Evolutionary conservation across 2,329 filamentous ascomycete genomes (phyloP), one percentile per base, ranked within the genome.

Genomic region (Harringtonia lauricola): DNA sequence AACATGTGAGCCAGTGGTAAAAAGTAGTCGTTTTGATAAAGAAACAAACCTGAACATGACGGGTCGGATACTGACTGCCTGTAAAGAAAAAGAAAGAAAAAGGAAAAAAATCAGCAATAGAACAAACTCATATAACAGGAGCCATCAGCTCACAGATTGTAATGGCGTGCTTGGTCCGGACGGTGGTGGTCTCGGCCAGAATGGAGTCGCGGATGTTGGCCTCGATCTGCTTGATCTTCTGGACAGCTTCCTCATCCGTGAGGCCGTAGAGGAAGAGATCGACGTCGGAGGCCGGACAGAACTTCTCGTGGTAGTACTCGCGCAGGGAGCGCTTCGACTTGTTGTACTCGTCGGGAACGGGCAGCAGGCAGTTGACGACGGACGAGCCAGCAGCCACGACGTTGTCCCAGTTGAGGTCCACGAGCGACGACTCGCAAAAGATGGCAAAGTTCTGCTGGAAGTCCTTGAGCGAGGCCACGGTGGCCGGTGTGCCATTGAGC

Each of bases 151-250:
- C n/a, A 65, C 65, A 67, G 55, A 94, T 92, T 0, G 87, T 94
- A 45, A 94, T 80, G 10, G 86, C 83, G 55, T 94, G 83, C 65
- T 90, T 94, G 17, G 87, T 94, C 30, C 87, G 75, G 37, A 94
- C 77, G 0, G 85, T 86, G 0, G 86, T 90, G 1, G 83, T 86
- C 61, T 94, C 86, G n/a, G 80, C 76, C 19, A 94, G 67, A 42
- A 94, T 81, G 4, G 83, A 79, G 61, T 92, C 83, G 36, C 77
- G 78, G 51, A 94, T 72, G n/a, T 69, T 72, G 19, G 69, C 64
- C 59, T 94, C 87, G 47, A 94, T 90, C 51, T 86, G 69, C 56
- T 83, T 82, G 61, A 94, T 92, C 67, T 94, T 92, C 55, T 87
- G 79, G 17, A 88, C 67, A 1, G 84, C 86, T 56, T 89, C 67